Evolutionary conservation across 768 basidiomycete genomes (phyloP), one percentile per base, ranked within the genome.

Genomic region (Chalciporus pseudorubinellus): DNA sequence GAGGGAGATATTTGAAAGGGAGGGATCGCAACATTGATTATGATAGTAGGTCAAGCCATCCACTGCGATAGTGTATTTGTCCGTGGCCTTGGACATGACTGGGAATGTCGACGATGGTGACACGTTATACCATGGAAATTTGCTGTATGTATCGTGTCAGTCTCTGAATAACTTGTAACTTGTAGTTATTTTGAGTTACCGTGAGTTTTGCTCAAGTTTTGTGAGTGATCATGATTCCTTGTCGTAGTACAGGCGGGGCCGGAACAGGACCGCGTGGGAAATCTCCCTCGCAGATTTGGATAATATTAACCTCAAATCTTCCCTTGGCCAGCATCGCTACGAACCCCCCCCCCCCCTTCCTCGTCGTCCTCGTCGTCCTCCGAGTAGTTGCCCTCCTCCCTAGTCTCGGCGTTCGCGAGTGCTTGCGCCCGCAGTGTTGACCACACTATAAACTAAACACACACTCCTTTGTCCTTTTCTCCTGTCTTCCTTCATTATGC

Each of bases 1-100:
- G 24, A 98, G 71, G 57, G 74, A 74, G 55, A 98, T 75, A 59
- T 86, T 73, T 10, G 72, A 57, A 34, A 99, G 79, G 1, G 90
- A 81, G 2, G 82, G 76, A 3, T 71, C 63, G 4, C 60, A 55
- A 42, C 54, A 58, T 7, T 73, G 58, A 19, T 66, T 69, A 60
- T 90, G 84, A 13, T 66, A 48, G 67, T 85, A 94, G 6, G 85
- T 82, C 18, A 92, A 68, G 48, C 74, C 68, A 7, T 60, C 56
- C 4, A 85, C 75, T 29, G 76, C 63, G 57, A 72, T 69, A 47
- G 58, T 26, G 5, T 26, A 26, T 26, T 26, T 26, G 26, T 26
- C 26, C 7, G 24, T 44, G 38, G 43, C 42, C 24, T 34, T 39
- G 33, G 51, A 41, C 50, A 50, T 53, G 8, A 4, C 34, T 21